Evolutionary conservation across 352 stramenopile genomes (phyloP), one percentile per base, ranked within the genome.

Genomic region (Globisporangium paddicum): DNA sequence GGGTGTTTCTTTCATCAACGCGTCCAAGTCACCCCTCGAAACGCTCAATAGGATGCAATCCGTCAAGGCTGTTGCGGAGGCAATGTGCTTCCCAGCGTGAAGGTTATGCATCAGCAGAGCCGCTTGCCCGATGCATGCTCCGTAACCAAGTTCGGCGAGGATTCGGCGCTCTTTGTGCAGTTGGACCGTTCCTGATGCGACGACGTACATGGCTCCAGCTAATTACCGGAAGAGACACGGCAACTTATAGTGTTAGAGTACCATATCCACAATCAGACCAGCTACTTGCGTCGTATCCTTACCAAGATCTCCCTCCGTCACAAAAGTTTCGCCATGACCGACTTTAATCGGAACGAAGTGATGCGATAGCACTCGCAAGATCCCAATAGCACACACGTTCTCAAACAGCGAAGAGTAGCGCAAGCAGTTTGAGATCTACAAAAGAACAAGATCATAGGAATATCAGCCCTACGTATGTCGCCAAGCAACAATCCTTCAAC

Each of bases 181-280:
- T 55, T 95, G 82, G 25, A 95, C 79, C 2, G 68, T 79, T 2
- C 85, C 85, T 8, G 63, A 66, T 2, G 85, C 85, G 52, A 95
- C 73, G 9, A 93, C 75, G 42, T 82, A 93, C 85, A 95, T 93
- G 2, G 81, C 71, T 18, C 72, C 81, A 49, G 85, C 85, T 95
- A 58, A 16, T 63, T 35, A 23, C 13, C n/a, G 26, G 7, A 25
- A 37, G 16, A 60, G 9, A 34, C 1, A 64, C 21, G 11, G 4
- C 26, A 52, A 1, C 16, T 18, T 9, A 23, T 2, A 38, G 18
- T 38, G 26, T 52, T 38, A 52, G 16, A 18, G 19, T 18, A 3
- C 10, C 16, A 14, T 23, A n/a, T 18, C 13, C n/a, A 61, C 8
- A 14, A 30, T 23, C 11, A 35, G 7, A 23, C 18, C 8, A 38